Base-by-base conservation (phyloP, 2,329 filamentous ascomycete species). In the Aspergillus sp. region DNA sequence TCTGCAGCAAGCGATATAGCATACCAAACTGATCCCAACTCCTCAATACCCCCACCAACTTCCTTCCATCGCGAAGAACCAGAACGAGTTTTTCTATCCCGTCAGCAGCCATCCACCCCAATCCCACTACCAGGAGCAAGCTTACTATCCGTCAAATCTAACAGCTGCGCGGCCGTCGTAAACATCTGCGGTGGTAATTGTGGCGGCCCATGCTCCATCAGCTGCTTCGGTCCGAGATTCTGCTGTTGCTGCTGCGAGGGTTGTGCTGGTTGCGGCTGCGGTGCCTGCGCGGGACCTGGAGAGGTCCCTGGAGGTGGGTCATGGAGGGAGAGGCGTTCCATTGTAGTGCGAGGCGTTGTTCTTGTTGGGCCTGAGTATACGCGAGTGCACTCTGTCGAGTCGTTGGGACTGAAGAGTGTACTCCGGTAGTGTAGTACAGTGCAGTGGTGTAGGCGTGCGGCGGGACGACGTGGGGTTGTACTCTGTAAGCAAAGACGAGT, bases 11-110 rank as follows among this genome's bases (percentile, higher is more conserved):
- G 1, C 30, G 19, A 29, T 10, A 4, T 7, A 44, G 46, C 76
- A 61, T 82, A 95, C 90, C 91, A 63, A 95, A 97, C 69, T 98
- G 93, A 70, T 98, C 93, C 88, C 93, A 98, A 58, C 88, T 94
- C 61, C 93, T 79, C 57, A 98, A 72, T 41, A 97, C 87, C 29
- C 93, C 93, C 57, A 94, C 86, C 56, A 97, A 76, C 72, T 97
- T 97, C 59, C 91, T 82, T 51, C 94, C 93, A 65, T 98, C 93
- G 57, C 93, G 85, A 46, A 98, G 78, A 41, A 90, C 82, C 47
- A 97, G 79, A 71, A 96, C 82, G 49, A 98, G 82, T 73, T 98
- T 98, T 74, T 98, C 93, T 97, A 67, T 53, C 10, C 30, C 35
- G 36, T 51, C 44, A 48, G 29, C 19, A 10, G 33, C 34, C 34